A percentile compares a stretch with the other conserved stretches of the same genome.
Evolutionary conservation across 2,329 filamentous ascomycete genomes (phyloP).

Genomic region (Neonectria hederae): DNA sequence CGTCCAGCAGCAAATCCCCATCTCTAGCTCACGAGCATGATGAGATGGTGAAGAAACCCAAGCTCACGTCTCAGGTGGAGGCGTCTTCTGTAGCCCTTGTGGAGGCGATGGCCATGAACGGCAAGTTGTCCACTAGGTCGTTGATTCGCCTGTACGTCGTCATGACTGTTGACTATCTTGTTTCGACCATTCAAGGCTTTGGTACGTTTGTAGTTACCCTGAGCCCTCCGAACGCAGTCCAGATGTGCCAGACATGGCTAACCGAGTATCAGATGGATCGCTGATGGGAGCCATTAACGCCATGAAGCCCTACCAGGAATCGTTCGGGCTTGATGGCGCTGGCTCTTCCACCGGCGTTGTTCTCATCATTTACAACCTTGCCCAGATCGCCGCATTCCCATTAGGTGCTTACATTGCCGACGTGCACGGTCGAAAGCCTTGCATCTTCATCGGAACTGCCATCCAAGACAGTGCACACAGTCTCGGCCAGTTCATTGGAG

Average conservation of each 20-base stretch:
- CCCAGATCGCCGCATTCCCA: slow-evolving; percentile 26
- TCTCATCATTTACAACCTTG: slow-evolving; percentile 32
- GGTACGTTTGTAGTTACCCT: too few species aligned
- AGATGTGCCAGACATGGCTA: too few species aligned
- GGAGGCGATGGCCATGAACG: too few species aligned
- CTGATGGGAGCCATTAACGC: slow-evolving; percentile 63
- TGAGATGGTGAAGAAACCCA: too few species aligned
- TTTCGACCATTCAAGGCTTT: slow-evolving; percentile 45
- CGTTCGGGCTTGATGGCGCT: slow-evolving; percentile 56
- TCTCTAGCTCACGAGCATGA: too few species aligned
- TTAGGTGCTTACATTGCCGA: slow-evolving; percentile 20
- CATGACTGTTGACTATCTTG: slow-evolving; percentile 40
- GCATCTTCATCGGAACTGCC: slow-evolving; percentile 62
- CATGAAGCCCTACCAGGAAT: slow-evolving; percentile 60
- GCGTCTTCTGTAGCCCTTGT: too few species aligned
- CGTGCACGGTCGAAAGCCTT: slow-evolving; percentile 21
- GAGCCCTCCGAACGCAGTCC: too few species aligned
- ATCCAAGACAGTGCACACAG: slow-evolving; percentile 46
- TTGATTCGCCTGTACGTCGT: too few species aligned
- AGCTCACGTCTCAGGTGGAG: too few species aligned
- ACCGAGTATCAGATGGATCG: slow-evolving; percentile 52
- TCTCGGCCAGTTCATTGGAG: slow-evolving; percentile 63
- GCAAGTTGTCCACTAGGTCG: too few species aligned
- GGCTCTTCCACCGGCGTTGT: slow-evolving; percentile 50
- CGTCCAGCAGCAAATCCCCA: too few species aligned